phyloP scores from a whole-genome alignment of 306 rosid genomes.

The Neltuma alba region DNA sequence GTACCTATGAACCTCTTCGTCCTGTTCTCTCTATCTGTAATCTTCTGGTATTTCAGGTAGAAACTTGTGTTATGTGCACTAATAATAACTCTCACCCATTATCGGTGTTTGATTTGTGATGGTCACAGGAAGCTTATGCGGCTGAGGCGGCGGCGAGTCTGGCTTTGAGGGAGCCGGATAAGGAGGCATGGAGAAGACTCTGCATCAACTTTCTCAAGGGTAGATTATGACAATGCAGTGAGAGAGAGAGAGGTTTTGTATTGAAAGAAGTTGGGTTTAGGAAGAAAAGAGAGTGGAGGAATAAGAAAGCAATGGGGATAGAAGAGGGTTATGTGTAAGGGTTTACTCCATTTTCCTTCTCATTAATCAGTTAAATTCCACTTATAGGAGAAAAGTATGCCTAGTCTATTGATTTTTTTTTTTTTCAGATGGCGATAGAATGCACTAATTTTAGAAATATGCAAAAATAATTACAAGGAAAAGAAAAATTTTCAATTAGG shows the following conservation, averaged over 20 bases:
- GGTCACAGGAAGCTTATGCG: slow-evolving; percentile 56
- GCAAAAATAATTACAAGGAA: background rate
- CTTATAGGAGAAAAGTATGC: background rate
- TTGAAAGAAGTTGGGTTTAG: background rate
- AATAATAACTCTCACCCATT: background rate
- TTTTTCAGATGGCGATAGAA: background rate
- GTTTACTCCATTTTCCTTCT: background rate
- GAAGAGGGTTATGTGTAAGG: background rate
- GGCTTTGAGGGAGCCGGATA: slow-evolving; percentile 63
- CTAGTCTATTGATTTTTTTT: background rate
- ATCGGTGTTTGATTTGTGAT: no score
- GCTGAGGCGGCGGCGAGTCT: slow-evolving; percentile 54
- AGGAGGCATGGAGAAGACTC: slow-evolving; percentile 74
- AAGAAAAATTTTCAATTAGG: background rate
- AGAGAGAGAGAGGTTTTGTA: background rate
- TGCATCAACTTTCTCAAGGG: slow-evolving; percentile 80
- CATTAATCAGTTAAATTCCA: background rate
- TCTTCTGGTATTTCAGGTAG: background rate
- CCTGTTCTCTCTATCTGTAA: background rate
- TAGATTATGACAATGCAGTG: slow-evolving; percentile 39
- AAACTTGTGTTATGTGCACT: background rate
- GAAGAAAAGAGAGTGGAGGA: background rate
- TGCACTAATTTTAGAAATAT: background rate
- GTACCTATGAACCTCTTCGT: background rate
- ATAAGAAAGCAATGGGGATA: background rate